These are phyloP conservation scores for Athelia sp. DNA, from an alignment of 1,284 basidiomycete genomes.

Conservation along the genomic window DNA sequence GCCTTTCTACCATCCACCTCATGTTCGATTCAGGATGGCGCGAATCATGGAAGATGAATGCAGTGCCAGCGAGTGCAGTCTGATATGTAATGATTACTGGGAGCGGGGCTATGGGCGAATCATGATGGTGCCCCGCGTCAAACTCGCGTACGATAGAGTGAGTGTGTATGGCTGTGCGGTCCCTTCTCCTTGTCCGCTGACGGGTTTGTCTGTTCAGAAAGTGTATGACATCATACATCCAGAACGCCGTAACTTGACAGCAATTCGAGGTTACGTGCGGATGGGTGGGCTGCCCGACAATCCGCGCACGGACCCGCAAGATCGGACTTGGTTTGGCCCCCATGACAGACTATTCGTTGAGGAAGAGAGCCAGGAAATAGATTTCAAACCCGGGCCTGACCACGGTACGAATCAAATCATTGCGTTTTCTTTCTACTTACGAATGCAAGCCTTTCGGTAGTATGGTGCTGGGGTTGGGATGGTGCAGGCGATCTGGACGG, in stretches of 20 bases:
- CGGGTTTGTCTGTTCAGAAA: slow-evolving; percentile 40
- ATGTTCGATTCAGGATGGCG: slow-evolving; percentile 93
- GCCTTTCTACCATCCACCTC: slow-evolving; percentile 85
- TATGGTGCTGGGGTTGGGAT: slow-evolving; percentile 99
- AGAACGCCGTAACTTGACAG: slow-evolving; percentile 78
- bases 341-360: slow-evolving; percentile 88
- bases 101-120: slow-evolving; percentile 89
- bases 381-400: slow-evolving; percentile 79
- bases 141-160: slow-evolving; percentile 89
- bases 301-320: slow-evolving; percentile 91
- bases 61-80: slow-evolving; percentile 87
- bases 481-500: slow-evolving; percentile 94
- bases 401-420: slow-evolving; percentile 55
- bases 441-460: slow-evolving; percentile 33
- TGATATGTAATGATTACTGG: slow-evolving; percentile 97
- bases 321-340: slow-evolving; percentile 91
- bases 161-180: slow-evolving; percentile 19
- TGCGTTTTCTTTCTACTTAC: too few species aligned
- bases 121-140: slow-evolving; percentile 94
- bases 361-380: slow-evolving; percentile 75
- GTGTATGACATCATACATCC: slow-evolving; percentile 95
- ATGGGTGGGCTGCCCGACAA: slow-evolving; percentile 91
- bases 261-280: slow-evolving; percentile 89
- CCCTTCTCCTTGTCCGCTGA: slow-evolving; percentile 3
- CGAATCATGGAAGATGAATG: slow-evolving; percentile 79